These are phyloP conservation scores for Blastocystis sp. DNA, from an alignment of 352 stramenopile genomes.

Conservation along the genomic window DNA sequence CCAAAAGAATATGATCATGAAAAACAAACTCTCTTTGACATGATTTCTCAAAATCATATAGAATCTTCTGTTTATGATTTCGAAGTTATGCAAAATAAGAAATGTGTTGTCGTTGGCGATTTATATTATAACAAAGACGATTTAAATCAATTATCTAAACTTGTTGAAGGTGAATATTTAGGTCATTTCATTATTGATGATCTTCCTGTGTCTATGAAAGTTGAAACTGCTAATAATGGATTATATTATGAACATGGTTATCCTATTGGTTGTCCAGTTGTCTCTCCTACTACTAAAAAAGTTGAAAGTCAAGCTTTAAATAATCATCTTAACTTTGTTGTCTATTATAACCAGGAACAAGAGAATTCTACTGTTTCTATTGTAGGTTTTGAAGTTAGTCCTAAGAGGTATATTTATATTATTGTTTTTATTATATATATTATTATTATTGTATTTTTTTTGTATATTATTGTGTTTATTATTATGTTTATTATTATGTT, in stretches of 20 bases:
- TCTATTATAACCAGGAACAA: slow-evolving; percentile 72
- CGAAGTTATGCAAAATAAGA: slow-evolving; percentile 30
- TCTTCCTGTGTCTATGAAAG: slow-evolving; percentile 23
- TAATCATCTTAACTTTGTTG: slow-evolving; percentile 97
- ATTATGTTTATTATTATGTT: too few species aligned
- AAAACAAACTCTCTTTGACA: slow-evolving; percentile 93
- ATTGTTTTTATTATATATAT: too few species aligned
- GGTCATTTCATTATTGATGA: slow-evolving; percentile 37
- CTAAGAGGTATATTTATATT: slow-evolving; percentile 23
- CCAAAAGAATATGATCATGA: slow-evolving; percentile 74
- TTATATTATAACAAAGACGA: slow-evolving; percentile 44
- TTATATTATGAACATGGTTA: slow-evolving; percentile 54
- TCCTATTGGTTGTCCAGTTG: slow-evolving; percentile 50
- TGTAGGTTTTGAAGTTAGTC: slow-evolving; percentile 79
- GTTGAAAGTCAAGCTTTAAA: slow-evolving; percentile 54
- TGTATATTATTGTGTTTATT: too few species aligned
- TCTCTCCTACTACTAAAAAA: slow-evolving; percentile 67
- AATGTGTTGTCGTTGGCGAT: slow-evolving; percentile 30
- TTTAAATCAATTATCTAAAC: slow-evolving; percentile 65
- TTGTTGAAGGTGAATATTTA: slow-evolving; percentile 81
- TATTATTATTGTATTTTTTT: too few species aligned
- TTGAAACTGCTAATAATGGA: not conserved
- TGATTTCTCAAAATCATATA: slow-evolving; percentile 90
- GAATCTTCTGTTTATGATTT: slow-evolving; percentile 85
- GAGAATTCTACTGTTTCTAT: slow-evolving; percentile 69